Evolutionary conservation across 108 stramenopile genomes (phyloP).

Genomic region (Nannochloropsis salina): DNA sequence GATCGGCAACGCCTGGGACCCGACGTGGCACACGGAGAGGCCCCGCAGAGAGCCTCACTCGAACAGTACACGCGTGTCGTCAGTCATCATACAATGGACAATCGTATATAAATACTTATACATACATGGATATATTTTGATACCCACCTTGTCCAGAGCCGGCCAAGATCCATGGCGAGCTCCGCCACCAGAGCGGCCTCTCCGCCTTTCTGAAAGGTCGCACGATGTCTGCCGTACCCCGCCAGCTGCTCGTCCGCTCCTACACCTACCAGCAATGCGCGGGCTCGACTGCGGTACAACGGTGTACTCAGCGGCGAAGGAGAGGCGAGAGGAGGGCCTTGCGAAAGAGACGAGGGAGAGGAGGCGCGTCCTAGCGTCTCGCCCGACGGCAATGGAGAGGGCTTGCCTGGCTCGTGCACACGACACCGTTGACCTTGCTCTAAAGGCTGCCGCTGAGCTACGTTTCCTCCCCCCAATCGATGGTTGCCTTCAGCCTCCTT

Average conservation of each 20-base stretch:
- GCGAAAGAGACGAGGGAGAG: neutral
- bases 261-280: constrained; percentile 72
- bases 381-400: neutral
- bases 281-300: constrained; percentile 28
- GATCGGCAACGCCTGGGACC: constrained; percentile 17
- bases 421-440: neutral
- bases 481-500: neutral
- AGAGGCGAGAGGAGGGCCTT: neutral
- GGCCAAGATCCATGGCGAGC: constrained; percentile 68
- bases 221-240: constrained; percentile 91
- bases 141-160: constrained; percentile 77
- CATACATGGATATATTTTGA: neutral
- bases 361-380: neutral
- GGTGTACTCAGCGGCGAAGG: neutral
- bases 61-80: too few relatives aligned
- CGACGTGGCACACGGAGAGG: neutral
- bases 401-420: neutral
- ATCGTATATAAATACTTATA: neutral
- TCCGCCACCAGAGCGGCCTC: constrained; percentile 61
- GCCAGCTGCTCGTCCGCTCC: constrained; percentile 95
- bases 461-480: neutral
- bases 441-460: neutral
- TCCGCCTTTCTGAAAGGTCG: constrained; percentile 63
- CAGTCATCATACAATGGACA: neutral
- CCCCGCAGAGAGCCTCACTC: too few relatives aligned